Percentiles rank a stretch among this genome's conserved stretches.
Conservation (phyloP, 2,329 filamentous ascomycete genomes). For the Leptodontidium sp. region DNA sequence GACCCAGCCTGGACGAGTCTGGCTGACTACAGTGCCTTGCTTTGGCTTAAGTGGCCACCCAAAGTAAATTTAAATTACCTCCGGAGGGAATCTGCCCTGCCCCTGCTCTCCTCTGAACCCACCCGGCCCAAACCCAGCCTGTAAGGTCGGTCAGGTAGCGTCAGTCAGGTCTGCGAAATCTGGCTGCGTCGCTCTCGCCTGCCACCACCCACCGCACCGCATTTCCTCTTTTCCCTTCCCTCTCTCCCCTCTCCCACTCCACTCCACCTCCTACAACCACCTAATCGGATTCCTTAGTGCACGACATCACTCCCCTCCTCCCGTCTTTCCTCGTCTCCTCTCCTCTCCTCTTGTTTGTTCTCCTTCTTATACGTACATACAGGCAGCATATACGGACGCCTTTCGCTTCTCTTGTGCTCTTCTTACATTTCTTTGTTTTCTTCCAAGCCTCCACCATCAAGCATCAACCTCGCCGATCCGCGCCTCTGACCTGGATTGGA, state of each 20-base stretch:
- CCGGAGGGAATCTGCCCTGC: too few species aligned
- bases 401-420: constrained; percentile 29
- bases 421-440: constrained; percentile 23
- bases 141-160: too few species aligned
- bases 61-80: too few species aligned
- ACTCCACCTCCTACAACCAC: constrained; percentile 20
- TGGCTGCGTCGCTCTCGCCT: neutral
- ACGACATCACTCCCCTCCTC: constrained; percentile 14
- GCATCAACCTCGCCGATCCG: constrained; percentile 9
- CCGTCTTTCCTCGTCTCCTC: neutral
- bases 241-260: constrained; percentile 6
- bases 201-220: neutral
- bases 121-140: too few species aligned
- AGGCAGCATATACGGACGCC: constrained; percentile 40
- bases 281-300: constrained; percentile 21
- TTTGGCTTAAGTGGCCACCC: too few species aligned
- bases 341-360: constrained; percentile 22
- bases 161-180: neutral
- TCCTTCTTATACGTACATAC: constrained; percentile 36
- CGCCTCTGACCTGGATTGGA: neutral
- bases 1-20: too few species aligned
- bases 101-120: too few species aligned
- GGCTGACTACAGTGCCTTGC: too few species aligned
- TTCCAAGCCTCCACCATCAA: neutral
- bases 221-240: constrained; percentile 11